Base-by-base conservation (phyloP, 2,329 filamentous ascomycete species). In the Rhytidhysteron rufulum region DNA sequence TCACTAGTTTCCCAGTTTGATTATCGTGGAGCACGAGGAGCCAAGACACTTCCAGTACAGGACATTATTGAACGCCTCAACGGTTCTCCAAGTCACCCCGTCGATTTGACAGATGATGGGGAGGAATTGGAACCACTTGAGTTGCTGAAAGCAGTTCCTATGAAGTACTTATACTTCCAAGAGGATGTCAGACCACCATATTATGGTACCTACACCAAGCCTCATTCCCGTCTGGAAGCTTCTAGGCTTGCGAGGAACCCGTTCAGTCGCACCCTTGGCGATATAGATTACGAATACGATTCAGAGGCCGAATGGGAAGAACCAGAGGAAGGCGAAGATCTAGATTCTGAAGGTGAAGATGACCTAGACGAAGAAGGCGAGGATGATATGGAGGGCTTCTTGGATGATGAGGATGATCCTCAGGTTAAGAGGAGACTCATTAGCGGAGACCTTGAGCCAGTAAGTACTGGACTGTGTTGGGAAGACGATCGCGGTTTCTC, bases 261-360 rank as follows among this genome's bases (percentile, higher is more conserved):
- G 51, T 73, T 54, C 61, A 70, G 50, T 62, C 75, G 72, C 45
- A 66, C 71, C n/a, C 67, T 88, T 42, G 74, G 64, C 3, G 78
- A 82, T 4, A 74, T 86, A 4, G 75, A 88, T 52, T 94, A 94
- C 59, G 86, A 89, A 48, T 89, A 91, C 58, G 87, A 93, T 56
- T 91, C 86, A 3, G 87, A 94, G 61, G 86, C 43, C 60, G 88
- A 93, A 78, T 94, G 87, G 87, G 74, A 84, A 55, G 84, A 89
- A 57, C 82, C 85, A 24, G 69, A 89, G 77, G 71, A 90, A 42
- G 79, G 79, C 25, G 83, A 85, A 52, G 81, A 86, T 42, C 64
- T 85, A 2, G 69, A 77, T 35, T 79, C 78, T 3, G 82, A 84
- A 43, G 79, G 78, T 21, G 81, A 84, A 41, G 81, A 85, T 5